Evolutionary conservation across 371 early-diverging fungal genomes (phyloP), one percentile per base, ranked within the genome.

Genomic region (Syncephalis plumigaleata): DNA sequence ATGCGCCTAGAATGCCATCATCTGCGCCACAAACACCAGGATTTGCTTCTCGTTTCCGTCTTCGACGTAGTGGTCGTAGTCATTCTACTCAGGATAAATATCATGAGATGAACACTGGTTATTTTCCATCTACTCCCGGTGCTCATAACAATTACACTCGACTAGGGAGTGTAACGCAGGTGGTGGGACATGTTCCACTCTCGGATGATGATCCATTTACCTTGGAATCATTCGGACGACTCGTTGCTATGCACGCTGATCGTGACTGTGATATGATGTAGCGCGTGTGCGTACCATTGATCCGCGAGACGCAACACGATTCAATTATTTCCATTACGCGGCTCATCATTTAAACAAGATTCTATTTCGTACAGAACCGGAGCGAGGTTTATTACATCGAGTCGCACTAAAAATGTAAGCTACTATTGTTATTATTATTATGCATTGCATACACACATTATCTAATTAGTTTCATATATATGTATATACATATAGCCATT

Each of bases 261-360:
- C 60, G 59, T 40, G 71, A 69, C 5, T 75, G 80, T 52, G 84
- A 87, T 48, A 86, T 85, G 50, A 71, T 87, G 27, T 87, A 2
- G 87, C 87, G 7, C 56, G 85, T 43, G 87, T 87, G 5, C 75
- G 71, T 4, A 87, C 88, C 2, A 71, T 71, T 23, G 84, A 85
- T 49, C 82, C 84, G 8, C 55, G 60, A 15, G 68, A 70, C 36
- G 55, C 46, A 20, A 45, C 24, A 36, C 66, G 76, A 46, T 48
- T 54, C 1, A 62, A 60, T 37, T 57, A 66, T 24, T 73, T 69
- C 16, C 80, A 81, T 54, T 87, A 87, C 58, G 67, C 76, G 0
- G 88, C 82, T 9, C 81, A 81, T 47, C 79, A 83, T 42, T 75
- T 87, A 48, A 87, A 87, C 60, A 81, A 80, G 57, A 75, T 84